Base-by-base conservation (phyloP, 1,139 yeast species). In the Petasospora fabianii region DNA sequence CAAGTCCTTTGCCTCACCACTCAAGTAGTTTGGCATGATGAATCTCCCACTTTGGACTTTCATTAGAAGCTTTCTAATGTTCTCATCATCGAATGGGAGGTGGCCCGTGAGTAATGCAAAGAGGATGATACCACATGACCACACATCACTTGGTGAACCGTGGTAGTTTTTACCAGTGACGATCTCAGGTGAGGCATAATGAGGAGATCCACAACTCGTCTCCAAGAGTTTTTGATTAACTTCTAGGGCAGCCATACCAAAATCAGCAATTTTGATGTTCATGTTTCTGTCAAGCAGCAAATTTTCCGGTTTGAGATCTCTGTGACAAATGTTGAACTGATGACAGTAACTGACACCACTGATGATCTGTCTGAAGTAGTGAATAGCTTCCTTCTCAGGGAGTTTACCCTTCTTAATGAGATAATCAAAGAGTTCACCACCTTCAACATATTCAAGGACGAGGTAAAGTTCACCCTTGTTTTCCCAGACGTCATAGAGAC, bases 201-300 rank as follows among this genome's bases (percentile, higher is more conserved):
- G 98, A 17, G 98, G 98, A 17, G 97, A 87, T 1, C 99, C 99
- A 65, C 99, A 92, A 24, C 95, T 83, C 1, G 98, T 92, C 60
- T 92, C 97, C 42, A 94, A 70, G 57, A 92, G 66, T 54, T 84
- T 77, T 53, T 84, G 95, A 42, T 78, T 76, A 29, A 95, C 82
- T 61, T 92, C 98, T 35, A 92, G 68, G 3, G 98, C 98, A n/a
- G 99, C 98, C 98, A 92, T 94, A 29, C 99, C 99, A 61, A 92
- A 92, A 65, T 92, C 99, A 13, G 99, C 98, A 52, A 92, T 90
- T 61, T 92, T 92, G 62, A 92, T 88, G 60, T 86, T 88, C 49
- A 83, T 78, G 60, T 86, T 76, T 60, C 84, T 82, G 65, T 94
- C 98, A 34, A 92, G 69, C 35, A 92, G 68, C 51, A 92, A 70